Evolutionary conservation across 768 basidiomycete species (phyloP), one percentile per base, ranked within the genome.

Genomic region (Macrolepiota dolichaula): DNA sequence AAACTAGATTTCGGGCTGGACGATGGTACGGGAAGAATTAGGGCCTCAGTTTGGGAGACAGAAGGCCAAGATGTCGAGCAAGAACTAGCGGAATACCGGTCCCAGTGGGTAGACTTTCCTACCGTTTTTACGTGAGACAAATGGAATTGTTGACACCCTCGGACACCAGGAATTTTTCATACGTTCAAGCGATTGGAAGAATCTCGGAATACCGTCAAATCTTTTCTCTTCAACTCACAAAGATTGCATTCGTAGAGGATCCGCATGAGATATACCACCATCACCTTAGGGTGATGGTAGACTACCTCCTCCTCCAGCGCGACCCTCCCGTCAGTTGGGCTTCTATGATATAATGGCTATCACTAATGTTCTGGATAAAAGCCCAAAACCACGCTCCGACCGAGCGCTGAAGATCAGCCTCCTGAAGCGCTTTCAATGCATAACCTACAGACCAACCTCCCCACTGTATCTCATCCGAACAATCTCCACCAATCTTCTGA

Each of bases 221-320:
- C 24, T 71, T 67, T 37, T 62, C 52, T n/a, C 52, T 75, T 57
- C 63, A 64, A 24, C 59, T 68, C 24, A 61, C 27, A 6, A 58
- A 57, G 38, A 62, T 73, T 29, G 56, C 57, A 25, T 35, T 61
- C 35, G 61, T 67, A 0, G 46, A 52, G 11, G 63, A 70, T 54
- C 65, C 67, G 11, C 65, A 73, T 55, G 71, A 73, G 53, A 64
- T 71, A 40, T 74, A 69, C 51, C 63, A 68, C 53, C 74, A 76
- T 61, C 51, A 66, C 12, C 59, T 73, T 11, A 58, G 63, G 9
- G 65, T 65, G 2, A 71, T 76, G 40, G 53, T 49, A 4, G 59
- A 61, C 13, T 47, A 66, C 3, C 25, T 71, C 24, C 46, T 57
- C 13, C 64, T 57, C 51, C 59, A 65, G 51, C 63, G 65, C 3